Evolutionary conservation across 2,329 filamentous ascomycete species (phyloP).

Genomic region (Phialemonium atrogriseum): DNA sequence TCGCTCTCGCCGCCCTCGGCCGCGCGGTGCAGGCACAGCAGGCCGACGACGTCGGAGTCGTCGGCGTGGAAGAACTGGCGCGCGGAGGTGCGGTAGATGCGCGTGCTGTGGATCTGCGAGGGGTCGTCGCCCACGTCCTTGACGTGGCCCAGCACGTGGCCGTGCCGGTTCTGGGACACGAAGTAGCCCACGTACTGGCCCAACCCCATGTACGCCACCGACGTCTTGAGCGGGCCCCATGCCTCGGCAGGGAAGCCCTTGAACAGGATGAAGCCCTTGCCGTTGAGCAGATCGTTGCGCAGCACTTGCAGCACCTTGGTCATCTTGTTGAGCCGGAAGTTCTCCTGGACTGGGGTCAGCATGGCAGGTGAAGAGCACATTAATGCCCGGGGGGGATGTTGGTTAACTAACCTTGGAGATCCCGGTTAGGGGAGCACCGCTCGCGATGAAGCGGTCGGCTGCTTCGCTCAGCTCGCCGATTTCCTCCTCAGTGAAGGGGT

Average conservation of each 20-base stretch:
- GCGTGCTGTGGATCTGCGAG: conserved; percentile 73
- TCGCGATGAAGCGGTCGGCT: conserved; percentile 60
- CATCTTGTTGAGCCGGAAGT: conserved; percentile 35
- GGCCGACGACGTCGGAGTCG: conserved; percentile 72
- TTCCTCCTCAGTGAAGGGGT: conserved; percentile 59
- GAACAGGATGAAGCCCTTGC: conserved; percentile 85
- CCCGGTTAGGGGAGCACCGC: conserved; percentile 59
- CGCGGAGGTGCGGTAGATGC: conserved; percentile 84
- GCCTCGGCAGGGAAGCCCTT: conserved; percentile 69
- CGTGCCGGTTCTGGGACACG: conserved; percentile 74
- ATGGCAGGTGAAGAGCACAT: neutral
- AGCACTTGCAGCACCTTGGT: conserved; percentile 24
- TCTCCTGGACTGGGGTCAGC: conserved; percentile 17
- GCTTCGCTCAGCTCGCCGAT: conserved; percentile 57
- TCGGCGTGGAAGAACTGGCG: conserved; percentile 82
- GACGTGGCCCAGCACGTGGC: conserved; percentile 82
- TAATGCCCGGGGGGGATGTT: neutral
- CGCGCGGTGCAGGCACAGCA: conserved; percentile 72
- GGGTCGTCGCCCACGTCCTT: conserved; percentile 82
- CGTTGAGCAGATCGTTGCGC: conserved; percentile 51
- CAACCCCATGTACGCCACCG: conserved; percentile 85
- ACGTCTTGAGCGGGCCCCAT: conserved; percentile 75
- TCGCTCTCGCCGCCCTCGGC: conserved; percentile 79
- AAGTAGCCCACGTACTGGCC: conserved; percentile 83
- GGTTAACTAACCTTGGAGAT: conserved; percentile 33